phyloP scores from a whole-genome alignment of 2,329 filamentous ascomycete species.

The Aspergillus versicolor region DNA sequence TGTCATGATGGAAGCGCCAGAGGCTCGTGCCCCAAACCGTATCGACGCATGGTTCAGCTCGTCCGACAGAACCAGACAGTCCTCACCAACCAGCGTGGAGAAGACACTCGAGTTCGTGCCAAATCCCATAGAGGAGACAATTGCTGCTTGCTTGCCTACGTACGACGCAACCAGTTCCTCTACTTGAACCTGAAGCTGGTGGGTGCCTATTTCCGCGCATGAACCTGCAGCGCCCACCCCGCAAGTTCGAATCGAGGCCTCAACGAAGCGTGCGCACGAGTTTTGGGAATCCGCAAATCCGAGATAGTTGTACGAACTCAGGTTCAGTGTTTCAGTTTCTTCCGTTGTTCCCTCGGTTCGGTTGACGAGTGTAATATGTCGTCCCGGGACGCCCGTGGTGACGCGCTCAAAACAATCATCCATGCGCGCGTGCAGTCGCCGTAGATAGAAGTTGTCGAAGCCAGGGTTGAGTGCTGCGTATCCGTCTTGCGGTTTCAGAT shows the following conservation, averaged over 20 bases:
- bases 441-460: constrained; percentile 98
- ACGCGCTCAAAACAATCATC: constrained; percentile 96
- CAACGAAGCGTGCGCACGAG: constrained; percentile 89
- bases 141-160: constrained; percentile 88
- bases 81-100: constrained; percentile 87
- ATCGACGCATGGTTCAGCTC: constrained; percentile 98
- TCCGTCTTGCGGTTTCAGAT: constrained; percentile 78
- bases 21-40: constrained; percentile 88
- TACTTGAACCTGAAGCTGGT: constrained; percentile 82
- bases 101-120: constrained; percentile 93
- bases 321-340: constrained; percentile 95
- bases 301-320: constrained; percentile 99
- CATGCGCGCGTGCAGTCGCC: constrained; percentile 87
- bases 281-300: constrained; percentile 97
- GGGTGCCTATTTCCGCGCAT: constrained; percentile 79
- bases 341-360: constrained; percentile 86
- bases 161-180: constrained; percentile 87
- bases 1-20: constrained; percentile 89
- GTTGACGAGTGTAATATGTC: constrained; percentile 90
- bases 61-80: constrained; percentile 91
- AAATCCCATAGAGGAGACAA: constrained; percentile 99
- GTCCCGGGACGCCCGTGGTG: constrained; percentile 87
- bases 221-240: constrained; percentile 81
- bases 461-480: constrained; percentile 96
- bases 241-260: constrained; percentile 80